A percentile compares a stretch with the other conserved stretches of the same genome.
These are phyloP conservation scores for Physocladia obscura DNA, from an alignment of 192 early-diverging fungal genomes.

Conservation along the genomic window DNA sequence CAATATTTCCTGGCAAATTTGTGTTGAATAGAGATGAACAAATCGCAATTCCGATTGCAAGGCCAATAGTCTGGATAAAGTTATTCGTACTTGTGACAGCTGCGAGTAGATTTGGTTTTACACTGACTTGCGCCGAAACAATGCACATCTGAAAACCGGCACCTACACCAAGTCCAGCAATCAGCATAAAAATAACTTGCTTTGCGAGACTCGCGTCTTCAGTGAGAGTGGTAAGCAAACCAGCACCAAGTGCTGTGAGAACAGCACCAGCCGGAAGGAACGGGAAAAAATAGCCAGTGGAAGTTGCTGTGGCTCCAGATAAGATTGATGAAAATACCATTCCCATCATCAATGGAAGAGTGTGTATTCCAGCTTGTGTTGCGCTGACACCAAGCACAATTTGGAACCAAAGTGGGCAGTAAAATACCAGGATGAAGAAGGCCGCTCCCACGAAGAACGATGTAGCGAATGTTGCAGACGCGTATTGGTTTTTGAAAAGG, in stretches of 20 bases:
- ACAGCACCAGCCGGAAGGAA: conserved; percentile 57
- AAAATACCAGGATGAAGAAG: conserved; percentile 40
- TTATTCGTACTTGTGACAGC: conserved; percentile 54
- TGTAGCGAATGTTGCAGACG: conserved; percentile 12
- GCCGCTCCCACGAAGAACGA: conserved; percentile 32
- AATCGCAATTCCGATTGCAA: conserved; percentile 61
- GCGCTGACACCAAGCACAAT: conserved; percentile 70
- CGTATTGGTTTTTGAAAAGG: conserved; percentile 54
- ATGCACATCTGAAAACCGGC: conserved; percentile 62
- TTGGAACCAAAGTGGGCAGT: conserved; percentile 58
- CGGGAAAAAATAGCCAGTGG: conserved; percentile 57
- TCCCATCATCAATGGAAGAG: conserved; percentile 65
- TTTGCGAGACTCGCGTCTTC: conserved; percentile 45
- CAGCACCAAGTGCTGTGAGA: conserved; percentile 49
- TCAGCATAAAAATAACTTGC: conserved; percentile 62
- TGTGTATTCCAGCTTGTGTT: conserved; percentile 67
- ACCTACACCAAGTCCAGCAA: conserved; percentile 72
- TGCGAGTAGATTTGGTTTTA: conserved; percentile 65
- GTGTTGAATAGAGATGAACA: conserved; percentile 61
- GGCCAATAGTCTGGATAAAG: conserved; percentile 55
- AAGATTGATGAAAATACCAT: conserved; percentile 58
- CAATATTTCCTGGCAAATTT: conserved; percentile 46
- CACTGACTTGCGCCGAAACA: conserved; percentile 64
- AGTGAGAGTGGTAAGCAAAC: conserved; percentile 62
- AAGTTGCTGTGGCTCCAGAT: conserved; percentile 59